Conservation (phyloP, 371 early-diverging fungal genomes). For the Mortierella sp. region DNA sequence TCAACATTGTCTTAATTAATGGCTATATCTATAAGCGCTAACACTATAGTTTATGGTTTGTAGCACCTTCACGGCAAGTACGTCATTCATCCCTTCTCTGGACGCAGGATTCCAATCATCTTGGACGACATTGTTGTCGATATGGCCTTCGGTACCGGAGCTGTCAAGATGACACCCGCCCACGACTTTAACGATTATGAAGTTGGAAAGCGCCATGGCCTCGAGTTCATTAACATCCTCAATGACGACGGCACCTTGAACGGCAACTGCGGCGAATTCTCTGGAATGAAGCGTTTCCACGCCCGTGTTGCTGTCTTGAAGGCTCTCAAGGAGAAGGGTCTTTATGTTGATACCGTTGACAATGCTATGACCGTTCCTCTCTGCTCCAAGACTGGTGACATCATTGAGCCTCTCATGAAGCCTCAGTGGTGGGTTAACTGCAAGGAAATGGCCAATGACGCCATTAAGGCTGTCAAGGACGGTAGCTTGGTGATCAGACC, state of each 20-base stretch:
- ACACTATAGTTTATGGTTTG: background rate
- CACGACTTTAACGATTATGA: slow-evolving; percentile 99
- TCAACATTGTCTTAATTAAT: background rate
- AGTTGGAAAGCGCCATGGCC: slow-evolving; percentile 95
- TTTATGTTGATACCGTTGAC: slow-evolving; percentile 90
- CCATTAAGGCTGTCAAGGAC: slow-evolving; percentile 88
- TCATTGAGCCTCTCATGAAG: slow-evolving; percentile 98
- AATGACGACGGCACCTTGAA: slow-evolving; percentile 98
- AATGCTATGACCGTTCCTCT: slow-evolving; percentile 97
- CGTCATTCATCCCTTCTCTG: slow-evolving; percentile 96
- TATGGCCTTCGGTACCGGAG: slow-evolving; percentile 98
- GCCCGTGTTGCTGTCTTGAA: slow-evolving; percentile 92
- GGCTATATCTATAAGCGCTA: background rate
- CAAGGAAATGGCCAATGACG: slow-evolving; percentile 90
- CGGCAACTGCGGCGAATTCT: slow-evolving; percentile 88
- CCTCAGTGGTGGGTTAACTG: slow-evolving; percentile 99
- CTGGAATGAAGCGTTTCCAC: slow-evolving; percentile 96
- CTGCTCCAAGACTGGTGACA: slow-evolving; percentile 94
- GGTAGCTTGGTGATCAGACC: slow-evolving; percentile 94
- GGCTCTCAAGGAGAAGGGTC: slow-evolving; percentile 88
- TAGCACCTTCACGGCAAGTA: slow-evolving; percentile 92
- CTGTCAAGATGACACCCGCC: slow-evolving; percentile 99
- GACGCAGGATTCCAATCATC: slow-evolving; percentile 92
- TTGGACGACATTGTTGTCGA: slow-evolving; percentile 95
- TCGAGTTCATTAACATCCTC: slow-evolving; percentile 94